These are phyloP conservation scores for Melianthus villosus DNA, from an alignment of 441 rosid species.

Conservation along the genomic window DNA sequence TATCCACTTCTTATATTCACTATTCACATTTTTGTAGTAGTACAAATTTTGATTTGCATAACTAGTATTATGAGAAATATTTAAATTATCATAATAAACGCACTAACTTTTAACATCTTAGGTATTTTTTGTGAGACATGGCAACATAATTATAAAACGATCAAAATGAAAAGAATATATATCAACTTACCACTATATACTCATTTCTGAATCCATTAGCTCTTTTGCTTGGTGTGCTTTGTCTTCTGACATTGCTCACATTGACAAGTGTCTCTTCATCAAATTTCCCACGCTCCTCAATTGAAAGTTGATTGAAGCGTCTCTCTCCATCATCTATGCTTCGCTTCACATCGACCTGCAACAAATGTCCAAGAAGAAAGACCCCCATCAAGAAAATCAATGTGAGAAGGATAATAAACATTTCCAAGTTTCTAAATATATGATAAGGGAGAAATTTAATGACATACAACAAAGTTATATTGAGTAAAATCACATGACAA, in stretches of 20 bases:
- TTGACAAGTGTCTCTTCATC: conserved; percentile 89
- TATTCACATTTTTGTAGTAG: no score
- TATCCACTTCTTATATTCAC: no score
- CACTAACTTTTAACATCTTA: no score
- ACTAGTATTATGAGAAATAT: no score
- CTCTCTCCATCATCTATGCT: conserved; percentile 69
- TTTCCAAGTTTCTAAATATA: not conserved
- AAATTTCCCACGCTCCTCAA: conserved; percentile 87
- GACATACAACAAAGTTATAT: no score
- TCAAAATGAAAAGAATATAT: no score
- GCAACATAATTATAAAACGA: no score
- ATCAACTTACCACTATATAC: conserved; percentile 72
- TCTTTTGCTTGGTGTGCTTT: conserved; percentile 36
- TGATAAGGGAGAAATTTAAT: no score
- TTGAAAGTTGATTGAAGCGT: conserved; percentile 74
- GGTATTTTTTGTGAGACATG: no score
- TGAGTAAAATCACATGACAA: no score
- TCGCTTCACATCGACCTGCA: conserved; percentile 56
- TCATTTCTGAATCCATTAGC: conserved; percentile 58
- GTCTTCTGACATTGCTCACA: conserved; percentile 55
- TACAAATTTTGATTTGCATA: no score
- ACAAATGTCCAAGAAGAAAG: not conserved
- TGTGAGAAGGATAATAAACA: not conserved
- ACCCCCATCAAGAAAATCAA: not conserved
- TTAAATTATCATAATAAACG: no score